Evolutionary conservation across 768 basidiomycete species (phyloP), one percentile per base, ranked within the genome.

Genomic region (Pisolithus orientalis): DNA sequence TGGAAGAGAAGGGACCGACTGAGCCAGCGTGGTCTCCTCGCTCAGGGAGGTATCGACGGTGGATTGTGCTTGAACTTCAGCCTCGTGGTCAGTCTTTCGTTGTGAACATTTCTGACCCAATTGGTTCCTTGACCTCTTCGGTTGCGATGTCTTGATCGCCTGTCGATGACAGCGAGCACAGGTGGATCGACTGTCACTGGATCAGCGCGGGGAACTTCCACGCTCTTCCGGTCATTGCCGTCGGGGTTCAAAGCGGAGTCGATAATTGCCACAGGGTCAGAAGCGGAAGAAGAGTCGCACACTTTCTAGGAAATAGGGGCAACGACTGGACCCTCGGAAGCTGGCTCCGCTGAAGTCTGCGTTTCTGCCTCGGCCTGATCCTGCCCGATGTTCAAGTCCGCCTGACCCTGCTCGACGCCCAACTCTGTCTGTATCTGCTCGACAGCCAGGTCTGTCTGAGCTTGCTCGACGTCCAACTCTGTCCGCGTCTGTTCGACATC

Each of bases 81-180:
- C 70, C 40, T 74, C 72, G 40, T 74, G 72, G 37, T 77, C 73
- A n/a, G 53, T 80, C 81, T 57, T 84, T 84, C 34, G 82, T 68
- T 47, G 84, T 70, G 70, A 83, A 85, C 1, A 82, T 34, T 34
- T 34, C 34, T 34, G 34, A 14, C 13, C 4, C 13, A 81, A 64
- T 87, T 74, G 14, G 80, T 80, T 5, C 75, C 74, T 51, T 78
- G 76, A 39, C 44, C 25, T 44, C 27, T 8, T 24, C 25, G 16
- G 14, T 29, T 27, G 44, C 13, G 25, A 75, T 72, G 60, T 79
- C 79, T 40, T 72, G 62, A 28, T 68, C 67, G n/a, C 47, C 53
- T n/a, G 25, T 53, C n/a, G 27, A 60, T 42, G 40, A 59, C 32
- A 24, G 17, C 39, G 57, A 49, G 29, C 50, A 45, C 17, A 47